These are phyloP conservation scores for Talaromyces sp. DNA, from an alignment of 2,329 filamentous ascomycete genomes.

Conservation along the genomic window DNA sequence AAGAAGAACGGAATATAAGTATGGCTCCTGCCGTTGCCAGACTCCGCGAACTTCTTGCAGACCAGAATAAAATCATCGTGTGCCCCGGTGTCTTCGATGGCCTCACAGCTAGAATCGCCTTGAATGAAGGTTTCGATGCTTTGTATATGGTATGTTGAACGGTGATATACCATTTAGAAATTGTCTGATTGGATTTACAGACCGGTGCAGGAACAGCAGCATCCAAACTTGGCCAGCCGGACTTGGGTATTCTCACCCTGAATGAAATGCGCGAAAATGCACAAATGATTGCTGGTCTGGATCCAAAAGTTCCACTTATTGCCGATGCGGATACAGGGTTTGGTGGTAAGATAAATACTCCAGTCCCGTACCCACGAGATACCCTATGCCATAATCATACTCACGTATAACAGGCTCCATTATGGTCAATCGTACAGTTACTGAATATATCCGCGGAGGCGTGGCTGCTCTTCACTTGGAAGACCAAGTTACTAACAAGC, in stretches of 20 bases:
- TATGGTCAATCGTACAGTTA: conserved; percentile 40
- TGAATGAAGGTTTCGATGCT: conserved; percentile 59
- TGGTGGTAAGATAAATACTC: conserved; percentile 30
- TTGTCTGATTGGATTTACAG: conserved; percentile 26
- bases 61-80: conserved; percentile 45
- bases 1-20: neutral
- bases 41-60: conserved; percentile 39
- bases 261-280: conserved; percentile 62
- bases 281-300: conserved; percentile 60
- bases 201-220: conserved; percentile 60
- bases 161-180: neutral
- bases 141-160: conserved; percentile 60
- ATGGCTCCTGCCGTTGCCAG: conserved; percentile 10
- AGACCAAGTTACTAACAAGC: conserved; percentile 44
- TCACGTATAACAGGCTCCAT: conserved; percentile 22
- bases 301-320: conserved; percentile 54
- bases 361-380: neutral
- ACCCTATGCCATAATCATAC: neutral
- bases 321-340: conserved; percentile 55
- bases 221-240: conserved; percentile 58
- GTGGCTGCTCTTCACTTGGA: conserved; percentile 52
- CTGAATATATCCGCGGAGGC: conserved; percentile 42
- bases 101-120: conserved; percentile 59
- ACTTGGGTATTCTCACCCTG: conserved; percentile 59
- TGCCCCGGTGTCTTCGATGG: conserved; percentile 67